Base-by-base conservation (phyloP, 2,329 filamentous ascomycete species). In the Scytalidium sp. region DNA sequence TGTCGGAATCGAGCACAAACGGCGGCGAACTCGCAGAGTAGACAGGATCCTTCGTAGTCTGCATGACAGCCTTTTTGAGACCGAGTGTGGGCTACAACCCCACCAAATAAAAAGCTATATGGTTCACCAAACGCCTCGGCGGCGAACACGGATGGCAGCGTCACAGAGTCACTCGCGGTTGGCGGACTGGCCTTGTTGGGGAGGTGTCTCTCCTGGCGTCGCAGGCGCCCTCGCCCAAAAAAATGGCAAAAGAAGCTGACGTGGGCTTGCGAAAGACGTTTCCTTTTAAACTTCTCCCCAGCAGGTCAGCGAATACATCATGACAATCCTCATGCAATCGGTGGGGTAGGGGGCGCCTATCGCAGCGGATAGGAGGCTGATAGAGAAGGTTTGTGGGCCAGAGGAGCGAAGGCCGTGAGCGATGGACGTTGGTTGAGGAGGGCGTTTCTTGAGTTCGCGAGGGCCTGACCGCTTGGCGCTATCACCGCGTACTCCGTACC, bases 1-100 rank as follows among this genome's bases (percentile, higher is more conserved):
- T 68, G 25, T 61, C 64, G 45, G 63, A 57, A 47, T 69, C 66
- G 40, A 68, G 47, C 47, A 64, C 59, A 49, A 66, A 64, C 21
- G 64, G 63, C 51, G 65, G 64, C 47, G 62, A 62, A 52, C 50
- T 63, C 55, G 57, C 60, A 53, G 61, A 60, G 54, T 55, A 61
- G 50, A 57, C 40, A 53, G 56, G 29, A 48, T 64, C 59, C 51
- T 50, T 41, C 41, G 57, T 58, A 49, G 53, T 51, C 55, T 56
- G 58, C 61, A 64, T 63, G 50, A 49, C 56, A 45, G 15, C 48
- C 17, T 19, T 17, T 17, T n/a, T n/a, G n/a, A n/a, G 13, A 36
- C 5, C 13, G 32, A 36, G 25, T 13, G 25, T 36, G 41, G 45
- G 23, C 43, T 46, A 32, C 27, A 46, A 25, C 6, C 5, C 19